phyloP scores from a whole-genome alignment of 352 stramenopile genomes.

The Lagenidium giganteum region DNA sequence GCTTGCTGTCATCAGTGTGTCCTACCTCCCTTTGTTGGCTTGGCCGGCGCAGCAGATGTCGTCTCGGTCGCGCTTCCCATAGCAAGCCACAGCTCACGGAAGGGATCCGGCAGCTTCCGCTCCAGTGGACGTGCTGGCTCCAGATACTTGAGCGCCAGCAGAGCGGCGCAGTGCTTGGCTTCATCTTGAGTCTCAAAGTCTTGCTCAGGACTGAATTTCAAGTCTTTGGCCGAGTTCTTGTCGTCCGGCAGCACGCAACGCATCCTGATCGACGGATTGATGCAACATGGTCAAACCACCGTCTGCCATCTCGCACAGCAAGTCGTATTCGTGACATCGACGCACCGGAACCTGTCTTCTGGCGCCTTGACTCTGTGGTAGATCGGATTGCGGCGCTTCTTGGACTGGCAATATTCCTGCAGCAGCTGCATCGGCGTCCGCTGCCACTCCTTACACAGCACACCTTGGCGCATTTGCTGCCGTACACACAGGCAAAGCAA shows the following conservation, averaged over 20 bases:
- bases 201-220: conserved; percentile 89
- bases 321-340: conserved; percentile 1
- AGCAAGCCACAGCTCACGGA: conserved; percentile 89
- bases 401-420: conserved; percentile 90
- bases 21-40: background rate
- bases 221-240: conserved; percentile 93
- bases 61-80: conserved; percentile 16
- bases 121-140: conserved; percentile 92
- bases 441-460: conserved; percentile 92
- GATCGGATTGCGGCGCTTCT: conserved; percentile 83
- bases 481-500: background rate
- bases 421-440: conserved; percentile 92
- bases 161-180: conserved; percentile 89
- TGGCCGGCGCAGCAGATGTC: background rate
- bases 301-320: background rate
- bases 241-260: conserved; percentile 90
- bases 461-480: conserved; percentile 66
- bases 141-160: conserved; percentile 94
- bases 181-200: conserved; percentile 77
- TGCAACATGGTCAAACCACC: no score
- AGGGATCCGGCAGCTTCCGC: conserved; percentile 95
- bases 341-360: conserved; percentile 26
- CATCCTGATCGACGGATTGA: conserved; percentile 26
- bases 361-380: conserved; percentile 50
- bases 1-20: background rate